Base-by-base conservation (phyloP, 2,329 filamentous ascomycete genomes). In the Xylaria sp. region DNA sequence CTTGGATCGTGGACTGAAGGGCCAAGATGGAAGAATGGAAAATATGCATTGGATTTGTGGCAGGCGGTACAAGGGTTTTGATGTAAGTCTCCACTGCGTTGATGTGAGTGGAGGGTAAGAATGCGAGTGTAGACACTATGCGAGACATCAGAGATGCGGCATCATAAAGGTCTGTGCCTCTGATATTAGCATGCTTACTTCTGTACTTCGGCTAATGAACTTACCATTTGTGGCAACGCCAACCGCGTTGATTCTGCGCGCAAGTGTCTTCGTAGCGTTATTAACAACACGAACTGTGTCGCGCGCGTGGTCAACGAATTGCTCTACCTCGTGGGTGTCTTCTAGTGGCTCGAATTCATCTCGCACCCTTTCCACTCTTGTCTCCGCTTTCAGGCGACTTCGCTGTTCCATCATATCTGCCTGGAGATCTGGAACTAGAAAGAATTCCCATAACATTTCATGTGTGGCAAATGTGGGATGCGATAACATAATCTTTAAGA, bases 361-460 rank as follows among this genome's bases (percentile, higher is more conserved):
- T 56, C 88, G 86, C 35, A 99, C 89, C 59, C 89, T 94, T 73
- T 99, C 95, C 2, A 87, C 82, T 28, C 94, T 86, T 0, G 90
- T 87, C 74, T 94, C 90, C 3, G 92, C 91, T 78, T 99, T 99
- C 65, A 93, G 87, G 58, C 88, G 88, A 66, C 92, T 96, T 52
- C 95, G 87, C 75, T 96, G 90, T 56, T 92, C 90, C 84, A 98
- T 94, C 86, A 94, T 92, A 19, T 92, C 88, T 0, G 92, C 85
- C 74, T 97, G 92, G 52, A 99, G 87, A 69, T 99, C 95, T 1
- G 95, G 95, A 12, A 99, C 94, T 0, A 99, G 84, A 77, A 99
- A 97, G 78, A 99, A 99, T 72, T 99, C 95, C 96, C 95, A 99
- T 2, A 99, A 84, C 85, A 98, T 92, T 79, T 99, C 95, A 73